Conservation (phyloP, 495 filamentous ascomycete species). For the Lasiosphaeriaceae sp. region DNA sequence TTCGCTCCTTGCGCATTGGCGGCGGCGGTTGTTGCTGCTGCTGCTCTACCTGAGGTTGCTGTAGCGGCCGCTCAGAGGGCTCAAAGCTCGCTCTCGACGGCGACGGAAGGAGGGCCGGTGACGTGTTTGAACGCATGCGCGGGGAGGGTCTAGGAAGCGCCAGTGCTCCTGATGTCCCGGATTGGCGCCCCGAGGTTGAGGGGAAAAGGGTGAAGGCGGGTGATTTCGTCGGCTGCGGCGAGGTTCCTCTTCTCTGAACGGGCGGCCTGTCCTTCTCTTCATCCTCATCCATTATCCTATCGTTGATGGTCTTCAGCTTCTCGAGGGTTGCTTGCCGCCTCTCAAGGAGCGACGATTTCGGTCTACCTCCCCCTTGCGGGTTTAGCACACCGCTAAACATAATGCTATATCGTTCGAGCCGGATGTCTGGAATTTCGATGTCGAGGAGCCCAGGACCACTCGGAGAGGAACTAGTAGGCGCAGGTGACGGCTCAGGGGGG, state of each 20-base stretch:
- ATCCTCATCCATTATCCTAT: slow-evolving; percentile 33
- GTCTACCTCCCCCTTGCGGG: slow-evolving; percentile 24
- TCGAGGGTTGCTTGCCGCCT: slow-evolving; percentile 67
- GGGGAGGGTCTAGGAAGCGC: slow-evolving; percentile 28
- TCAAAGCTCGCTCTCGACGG: slow-evolving; percentile 37
- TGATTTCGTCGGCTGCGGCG: slow-evolving; percentile 54
- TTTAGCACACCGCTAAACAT: slow-evolving; percentile 83
- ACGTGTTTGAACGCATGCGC: slow-evolving; percentile 57
- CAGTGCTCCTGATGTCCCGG: slow-evolving; percentile 25
- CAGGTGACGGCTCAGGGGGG: slow-evolving; percentile 9
- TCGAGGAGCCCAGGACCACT: slow-evolving; percentile 44
- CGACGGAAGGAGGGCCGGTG: slow-evolving; percentile 46
- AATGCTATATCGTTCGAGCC: slow-evolving; percentile 87
- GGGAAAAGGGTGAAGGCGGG: slow-evolving; percentile 66
- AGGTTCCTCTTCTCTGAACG: slow-evolving; percentile 50
- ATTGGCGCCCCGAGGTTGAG: slow-evolving; percentile 41
- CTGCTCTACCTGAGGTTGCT: too few species aligned
- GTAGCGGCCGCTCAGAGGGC: background rate
- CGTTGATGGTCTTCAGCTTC: slow-evolving; percentile 53
- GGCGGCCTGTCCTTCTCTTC: slow-evolving; percentile 24
- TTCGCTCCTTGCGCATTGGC: slow-evolving; percentile 18
- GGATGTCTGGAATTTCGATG: slow-evolving; percentile 74
- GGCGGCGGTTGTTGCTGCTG: too few species aligned
- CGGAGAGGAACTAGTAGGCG: slow-evolving; percentile 9
- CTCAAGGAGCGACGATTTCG: slow-evolving; percentile 52